Conservation (phyloP, 1,139 yeast genomes). For the Yamadazyma buinensis region DNA sequence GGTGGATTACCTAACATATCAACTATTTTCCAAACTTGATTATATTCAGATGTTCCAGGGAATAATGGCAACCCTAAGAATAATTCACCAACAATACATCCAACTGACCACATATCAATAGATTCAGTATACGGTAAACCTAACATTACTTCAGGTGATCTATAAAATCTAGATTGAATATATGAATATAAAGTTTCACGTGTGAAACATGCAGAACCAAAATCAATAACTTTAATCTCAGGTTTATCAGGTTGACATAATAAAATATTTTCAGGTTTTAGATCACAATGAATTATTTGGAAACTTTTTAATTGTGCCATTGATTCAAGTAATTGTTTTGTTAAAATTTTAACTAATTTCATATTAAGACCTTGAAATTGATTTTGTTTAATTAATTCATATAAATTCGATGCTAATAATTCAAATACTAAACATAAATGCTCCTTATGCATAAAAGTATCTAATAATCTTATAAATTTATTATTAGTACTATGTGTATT, state of each 20-base stretch:
- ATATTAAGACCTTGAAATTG: constrained; percentile 89
- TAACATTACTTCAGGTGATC: constrained; percentile 92
- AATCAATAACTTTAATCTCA: constrained; percentile 88
- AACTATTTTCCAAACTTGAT: constrained; percentile 79
- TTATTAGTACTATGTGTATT: constrained; percentile 73
- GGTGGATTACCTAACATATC: constrained; percentile 89
- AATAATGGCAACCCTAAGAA: constrained; percentile 91
- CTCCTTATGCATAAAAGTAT: constrained; percentile 87
- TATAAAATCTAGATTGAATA: constrained; percentile 90
- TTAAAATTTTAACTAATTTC: constrained; percentile 70
- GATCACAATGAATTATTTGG: constrained; percentile 89
- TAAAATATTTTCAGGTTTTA: constrained; percentile 93
- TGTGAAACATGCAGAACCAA: constrained; percentile 95
- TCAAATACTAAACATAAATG: constrained; percentile 94
- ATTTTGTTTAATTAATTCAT: constrained; percentile 88
- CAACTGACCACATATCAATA: constrained; percentile 98
- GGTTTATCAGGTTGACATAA: constrained; percentile 82
- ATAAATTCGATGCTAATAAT: constrained; percentile 78
- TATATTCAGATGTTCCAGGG: constrained; percentile 93
- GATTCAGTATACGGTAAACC: constrained; percentile 91
- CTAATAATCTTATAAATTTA: constrained; percentile 74
- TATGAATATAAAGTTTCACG: constrained; percentile 87
- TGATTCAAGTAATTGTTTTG: constrained; percentile 79
- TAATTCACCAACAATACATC: constrained; percentile 92
- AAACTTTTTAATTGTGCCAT: constrained; percentile 76